These are phyloP conservation scores for Xylaria sp. DNA, from an alignment of 2,329 filamentous ascomycete species.

Conservation along the genomic window DNA sequence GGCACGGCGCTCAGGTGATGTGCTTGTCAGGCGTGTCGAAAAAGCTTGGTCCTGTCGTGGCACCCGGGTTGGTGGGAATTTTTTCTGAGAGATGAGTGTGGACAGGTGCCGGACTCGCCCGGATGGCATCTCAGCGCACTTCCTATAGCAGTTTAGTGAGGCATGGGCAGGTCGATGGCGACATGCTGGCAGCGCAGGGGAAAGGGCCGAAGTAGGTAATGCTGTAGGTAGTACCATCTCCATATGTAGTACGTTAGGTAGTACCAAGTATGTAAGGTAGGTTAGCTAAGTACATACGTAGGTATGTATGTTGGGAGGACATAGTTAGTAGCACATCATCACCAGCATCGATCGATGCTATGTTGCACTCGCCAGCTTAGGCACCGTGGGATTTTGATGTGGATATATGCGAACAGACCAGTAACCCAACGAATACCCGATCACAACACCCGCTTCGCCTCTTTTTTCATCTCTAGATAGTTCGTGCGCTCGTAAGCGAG, in stretches of 20 bases:
- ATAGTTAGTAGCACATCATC: background rate
- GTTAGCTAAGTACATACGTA: too few species aligned
- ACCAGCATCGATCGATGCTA: background rate
- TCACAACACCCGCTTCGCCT: background rate
- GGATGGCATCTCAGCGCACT: background rate
- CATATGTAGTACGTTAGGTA: too few species aligned
- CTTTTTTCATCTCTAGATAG: background rate
- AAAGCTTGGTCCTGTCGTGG: constrained; percentile 21
- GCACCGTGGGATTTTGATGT: background rate
- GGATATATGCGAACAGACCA: background rate
- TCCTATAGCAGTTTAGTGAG: background rate
- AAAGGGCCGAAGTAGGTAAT: too few species aligned
- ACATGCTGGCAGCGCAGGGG: too few species aligned
- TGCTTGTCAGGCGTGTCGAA: background rate
- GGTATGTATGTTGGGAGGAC: background rate
- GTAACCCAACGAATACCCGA: background rate
- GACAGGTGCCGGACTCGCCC: background rate
- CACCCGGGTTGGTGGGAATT: constrained; percentile 29
- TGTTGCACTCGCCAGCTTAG: background rate
- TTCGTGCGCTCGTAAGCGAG: background rate
- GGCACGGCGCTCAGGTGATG: constrained; percentile 10
- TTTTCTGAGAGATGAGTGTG: background rate
- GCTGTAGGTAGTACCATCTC: too few species aligned
- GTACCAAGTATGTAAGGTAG: too few species aligned
- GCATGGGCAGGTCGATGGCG: too few species aligned